Evolutionary conservation across 345 rosid species (phyloP).

Genomic region (Anacardium occidentale): DNA sequence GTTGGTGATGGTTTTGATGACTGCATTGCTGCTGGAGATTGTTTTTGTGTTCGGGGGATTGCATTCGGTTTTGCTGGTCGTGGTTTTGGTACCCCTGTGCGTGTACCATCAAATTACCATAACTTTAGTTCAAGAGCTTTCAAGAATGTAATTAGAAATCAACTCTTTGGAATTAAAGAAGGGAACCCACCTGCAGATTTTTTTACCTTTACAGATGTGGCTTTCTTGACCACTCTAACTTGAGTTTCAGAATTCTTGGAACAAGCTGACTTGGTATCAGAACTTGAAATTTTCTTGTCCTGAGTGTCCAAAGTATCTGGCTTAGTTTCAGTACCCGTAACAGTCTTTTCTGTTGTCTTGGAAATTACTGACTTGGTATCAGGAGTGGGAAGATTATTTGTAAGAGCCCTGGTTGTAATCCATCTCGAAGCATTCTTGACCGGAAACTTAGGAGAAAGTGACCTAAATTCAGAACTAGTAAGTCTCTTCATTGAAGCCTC

Average conservation of each 20-base stretch:
- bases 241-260: constrained; percentile 32
- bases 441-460: constrained; percentile 22
- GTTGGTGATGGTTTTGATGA: constrained; percentile 7
- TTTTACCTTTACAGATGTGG: constrained; percentile 25
- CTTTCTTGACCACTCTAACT: constrained; percentile 32
- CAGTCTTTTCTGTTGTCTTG: constrained; percentile 33
- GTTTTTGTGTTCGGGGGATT: background rate
- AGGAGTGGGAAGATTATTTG: background rate
- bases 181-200: constrained; percentile 41
- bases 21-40: background rate
- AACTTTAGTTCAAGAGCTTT: background rate
- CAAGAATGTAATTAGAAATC: background rate
- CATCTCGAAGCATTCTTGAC: no score
- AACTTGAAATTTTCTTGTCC: no score
- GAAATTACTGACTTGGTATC: background rate
- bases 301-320: background rate
- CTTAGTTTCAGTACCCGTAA: background rate
- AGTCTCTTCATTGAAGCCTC: constrained; percentile 37
- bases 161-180: background rate
- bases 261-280: background rate
- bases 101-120: constrained; percentile 21
- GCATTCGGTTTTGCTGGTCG: constrained; percentile 18
- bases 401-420: background rate
- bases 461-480: constrained; percentile 14
- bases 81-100: constrained; percentile 25